These are phyloP conservation scores for Podospora fimiseda DNA, from an alignment of 495 filamentous ascomycete genomes.

Conservation along the genomic window DNA sequence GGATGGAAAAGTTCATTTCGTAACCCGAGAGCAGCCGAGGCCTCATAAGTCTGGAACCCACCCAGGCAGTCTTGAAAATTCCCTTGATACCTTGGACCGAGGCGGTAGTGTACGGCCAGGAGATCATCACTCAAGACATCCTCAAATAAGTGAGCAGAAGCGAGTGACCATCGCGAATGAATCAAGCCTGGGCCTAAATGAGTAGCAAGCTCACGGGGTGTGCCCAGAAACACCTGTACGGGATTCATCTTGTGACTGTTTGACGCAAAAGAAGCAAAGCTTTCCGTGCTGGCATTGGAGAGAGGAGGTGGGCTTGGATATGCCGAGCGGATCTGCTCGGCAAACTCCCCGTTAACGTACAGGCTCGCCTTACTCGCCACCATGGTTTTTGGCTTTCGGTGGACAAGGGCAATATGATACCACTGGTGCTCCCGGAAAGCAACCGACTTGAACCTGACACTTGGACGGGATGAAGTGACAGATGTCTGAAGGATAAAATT, in stretches of 20 bases:
- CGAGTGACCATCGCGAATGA: constrained; percentile 77
- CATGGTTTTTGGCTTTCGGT: constrained; percentile 68
- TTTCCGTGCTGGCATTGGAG: constrained; percentile 52
- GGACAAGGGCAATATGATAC: constrained; percentile 89
- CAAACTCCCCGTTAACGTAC: constrained; percentile 88
- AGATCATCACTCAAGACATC: constrained; percentile 88
- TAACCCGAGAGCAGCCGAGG: constrained; percentile 85
- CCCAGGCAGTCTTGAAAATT: constrained; percentile 96
- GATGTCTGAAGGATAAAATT: constrained; percentile 97
- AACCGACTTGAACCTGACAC: constrained; percentile 83
- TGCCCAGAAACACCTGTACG: constrained; percentile 89
- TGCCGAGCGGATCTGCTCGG: constrained; percentile 81
- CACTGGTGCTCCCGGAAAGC: constrained; percentile 67
- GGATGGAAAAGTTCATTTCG: constrained; percentile 88
- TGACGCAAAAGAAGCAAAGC: constrained; percentile 53
- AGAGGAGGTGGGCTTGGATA: constrained; percentile 70
- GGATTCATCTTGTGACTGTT: constrained; percentile 52
- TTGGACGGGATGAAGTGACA: constrained; percentile 75
- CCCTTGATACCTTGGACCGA: constrained; percentile 84
- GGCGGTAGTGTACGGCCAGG: constrained; percentile 79
- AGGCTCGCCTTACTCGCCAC: constrained; percentile 76
- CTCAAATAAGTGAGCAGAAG: constrained; percentile 80
- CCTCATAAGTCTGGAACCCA: constrained; percentile 92
- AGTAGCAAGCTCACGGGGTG: constrained; percentile 82
- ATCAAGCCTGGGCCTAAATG: constrained; percentile 71